These are phyloP conservation scores for Fusarium staphyleae DNA, from an alignment of 2,329 filamentous ascomycete genomes.

Conservation along the genomic window DNA sequence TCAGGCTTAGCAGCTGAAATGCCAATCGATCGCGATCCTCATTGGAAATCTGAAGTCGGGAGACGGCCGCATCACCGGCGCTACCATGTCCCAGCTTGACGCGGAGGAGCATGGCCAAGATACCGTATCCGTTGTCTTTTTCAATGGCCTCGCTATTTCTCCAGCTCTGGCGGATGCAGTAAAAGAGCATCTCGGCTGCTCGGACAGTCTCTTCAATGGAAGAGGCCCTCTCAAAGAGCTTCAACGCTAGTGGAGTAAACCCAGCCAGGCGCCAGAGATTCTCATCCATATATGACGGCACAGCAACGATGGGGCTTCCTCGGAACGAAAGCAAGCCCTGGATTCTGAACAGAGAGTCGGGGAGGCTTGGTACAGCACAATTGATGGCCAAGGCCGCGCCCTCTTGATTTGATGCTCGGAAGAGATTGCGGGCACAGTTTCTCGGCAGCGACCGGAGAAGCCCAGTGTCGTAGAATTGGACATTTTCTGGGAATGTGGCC, in stretches of 20 bases:
- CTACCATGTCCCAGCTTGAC: conserved; percentile 74
- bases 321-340: conserved; percentile 84
- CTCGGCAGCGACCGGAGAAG: conserved; percentile 79
- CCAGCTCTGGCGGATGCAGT: conserved; percentile 90
- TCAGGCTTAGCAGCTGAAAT: conserved; percentile 73
- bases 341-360: conserved; percentile 82
- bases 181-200: conserved; percentile 83
- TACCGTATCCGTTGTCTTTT: conserved; percentile 89
- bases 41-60: conserved; percentile 55
- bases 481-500: conserved; percentile 81
- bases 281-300: conserved; percentile 88
- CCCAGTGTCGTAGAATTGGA: conserved; percentile 78
- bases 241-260: conserved; percentile 83
- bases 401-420: conserved; percentile 48
- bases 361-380: conserved; percentile 83
- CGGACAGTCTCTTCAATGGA: conserved; percentile 75
- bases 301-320: conserved; percentile 80
- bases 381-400: conserved; percentile 87
- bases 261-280: conserved; percentile 93
- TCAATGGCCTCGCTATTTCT: conserved; percentile 99
- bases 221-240: conserved; percentile 79
- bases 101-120: conserved; percentile 82
- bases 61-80: conserved; percentile 42
- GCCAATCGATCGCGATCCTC: conserved; percentile 63
- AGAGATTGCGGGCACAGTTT: conserved; percentile 69